Evolutionary conservation across 495 filamentous ascomycete genomes (phyloP), one percentile per base, ranked within the genome.

Genomic region (Neurospora hispaniola): DNA sequence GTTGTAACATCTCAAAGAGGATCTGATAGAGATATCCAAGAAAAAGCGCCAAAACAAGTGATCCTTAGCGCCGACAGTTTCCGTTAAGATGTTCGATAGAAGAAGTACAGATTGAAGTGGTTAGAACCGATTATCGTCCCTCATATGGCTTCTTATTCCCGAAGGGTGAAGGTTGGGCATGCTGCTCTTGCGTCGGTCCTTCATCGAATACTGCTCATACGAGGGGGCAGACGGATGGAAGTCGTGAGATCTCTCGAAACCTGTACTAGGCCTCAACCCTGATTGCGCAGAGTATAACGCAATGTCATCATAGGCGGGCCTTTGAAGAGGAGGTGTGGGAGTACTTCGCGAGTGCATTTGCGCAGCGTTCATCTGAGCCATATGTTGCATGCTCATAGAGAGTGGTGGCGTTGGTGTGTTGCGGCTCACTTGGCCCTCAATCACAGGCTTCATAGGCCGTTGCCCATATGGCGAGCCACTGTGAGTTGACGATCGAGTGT

Each of bases 371-470:
- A 80, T 77, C 69, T 80, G 77, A 18, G 80, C 78, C 77, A 81
- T 77, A 71, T 80, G 79, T 20, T 79, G 78, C 73, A 80, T 78
- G 31, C 77, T 69, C 43, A 76, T 69, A 35, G 75, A 74, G 2
- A 80, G 84, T 62, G 83, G 84, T 39, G 84, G 84, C 16, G 84
- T 85, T 23, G 84, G 83, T 20, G 83, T 82, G 46, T 76, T 80
- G 20, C 83, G 78, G 74, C 78, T 81, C 14, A 76, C 78, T 38
- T 77, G 77, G 16, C 73, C 73, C n/a, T 79, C 80, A 40, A 80
- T 70, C 2, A 77, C 69, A 38, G 81, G 78, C 38, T 85, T 83
- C 75, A 84, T 76, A 46, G 84, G 80, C 3, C 83, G 80, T 43
- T 84, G 84, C 10, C 84, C 77, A 72, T 85, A 83, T 1, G 84